phyloP scores from a whole-genome alignment of 441 rosid species.

The Rhodomyrtus psidioides region DNA sequence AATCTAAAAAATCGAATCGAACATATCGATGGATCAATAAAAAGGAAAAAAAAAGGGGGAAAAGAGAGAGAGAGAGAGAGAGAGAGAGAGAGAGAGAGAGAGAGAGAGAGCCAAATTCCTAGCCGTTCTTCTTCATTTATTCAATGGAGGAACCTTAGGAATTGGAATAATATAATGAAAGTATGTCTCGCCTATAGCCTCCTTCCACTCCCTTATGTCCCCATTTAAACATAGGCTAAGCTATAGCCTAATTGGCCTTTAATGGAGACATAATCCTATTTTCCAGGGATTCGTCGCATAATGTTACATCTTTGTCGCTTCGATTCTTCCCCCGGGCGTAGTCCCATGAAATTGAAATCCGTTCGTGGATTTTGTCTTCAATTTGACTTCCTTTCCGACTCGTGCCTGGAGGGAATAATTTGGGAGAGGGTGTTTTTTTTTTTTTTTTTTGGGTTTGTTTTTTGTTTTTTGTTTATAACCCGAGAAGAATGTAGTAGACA shows the following conservation, averaged over 20 bases:
- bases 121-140: not conserved
- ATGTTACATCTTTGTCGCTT: not conserved
- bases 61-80: too few relatives aligned
- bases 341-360: not conserved
- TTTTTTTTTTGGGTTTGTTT: too few relatives aligned
- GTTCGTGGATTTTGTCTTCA: not conserved
- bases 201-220: not conserved
- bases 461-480: too few relatives aligned
- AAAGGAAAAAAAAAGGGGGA: too few relatives aligned
- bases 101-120: not conserved
- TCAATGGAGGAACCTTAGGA: not conserved
- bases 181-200: not conserved
- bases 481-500: slow-evolving; percentile 62
- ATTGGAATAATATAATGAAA: not conserved
- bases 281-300: not conserved
- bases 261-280: not conserved
- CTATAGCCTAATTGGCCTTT: not conserved
- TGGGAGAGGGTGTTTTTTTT: not conserved
- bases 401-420: not conserved
- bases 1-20: not conserved
- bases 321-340: not conserved
- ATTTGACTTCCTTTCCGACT: not conserved
- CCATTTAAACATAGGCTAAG: not conserved
- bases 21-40: not conserved
- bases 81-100: not conserved